Evolutionary conservation across 2,329 filamentous ascomycete genomes (phyloP).

Genomic region (Colletotrichum cuscutae): DNA sequence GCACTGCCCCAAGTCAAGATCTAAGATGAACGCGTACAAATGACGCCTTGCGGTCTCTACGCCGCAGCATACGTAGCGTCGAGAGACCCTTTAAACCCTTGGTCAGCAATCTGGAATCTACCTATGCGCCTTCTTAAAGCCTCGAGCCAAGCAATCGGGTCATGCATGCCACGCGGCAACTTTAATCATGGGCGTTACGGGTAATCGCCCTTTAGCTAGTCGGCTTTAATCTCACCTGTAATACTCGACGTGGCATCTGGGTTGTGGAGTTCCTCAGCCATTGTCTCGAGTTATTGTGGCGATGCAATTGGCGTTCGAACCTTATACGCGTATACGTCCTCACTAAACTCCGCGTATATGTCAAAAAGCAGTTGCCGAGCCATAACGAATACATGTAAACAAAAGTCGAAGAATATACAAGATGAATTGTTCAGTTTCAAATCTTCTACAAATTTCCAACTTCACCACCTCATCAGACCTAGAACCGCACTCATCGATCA

Average conservation of each 20-base stretch:
- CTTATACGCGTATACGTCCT: not conserved
- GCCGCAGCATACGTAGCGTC: not conserved
- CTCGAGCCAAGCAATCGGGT: not conserved
- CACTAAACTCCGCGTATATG: not conserved
- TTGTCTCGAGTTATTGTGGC: not conserved
- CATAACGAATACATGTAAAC: not conserved
- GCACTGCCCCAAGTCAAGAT: not conserved
- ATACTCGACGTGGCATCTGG: not conserved
- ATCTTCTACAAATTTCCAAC: not conserved
- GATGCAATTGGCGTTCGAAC: not conserved
- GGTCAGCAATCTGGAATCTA: not conserved
- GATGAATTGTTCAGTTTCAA: not conserved
- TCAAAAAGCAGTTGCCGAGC: not conserved
- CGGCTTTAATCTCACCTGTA: not conserved
- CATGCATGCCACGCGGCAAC: not conserved
- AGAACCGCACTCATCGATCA: no score
- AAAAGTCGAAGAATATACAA: not conserved
- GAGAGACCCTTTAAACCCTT: not conserved
- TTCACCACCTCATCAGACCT: not conserved
- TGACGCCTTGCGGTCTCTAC: not conserved
- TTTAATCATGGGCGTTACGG: not conserved
- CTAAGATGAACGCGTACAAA: not conserved
- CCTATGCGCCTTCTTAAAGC: no score
- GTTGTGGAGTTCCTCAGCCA: not conserved
- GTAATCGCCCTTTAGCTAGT: not conserved